phyloP scores from a whole-genome alignment of 2,329 filamentous ascomycete species.

The Bipolaris zeicola region DNA sequence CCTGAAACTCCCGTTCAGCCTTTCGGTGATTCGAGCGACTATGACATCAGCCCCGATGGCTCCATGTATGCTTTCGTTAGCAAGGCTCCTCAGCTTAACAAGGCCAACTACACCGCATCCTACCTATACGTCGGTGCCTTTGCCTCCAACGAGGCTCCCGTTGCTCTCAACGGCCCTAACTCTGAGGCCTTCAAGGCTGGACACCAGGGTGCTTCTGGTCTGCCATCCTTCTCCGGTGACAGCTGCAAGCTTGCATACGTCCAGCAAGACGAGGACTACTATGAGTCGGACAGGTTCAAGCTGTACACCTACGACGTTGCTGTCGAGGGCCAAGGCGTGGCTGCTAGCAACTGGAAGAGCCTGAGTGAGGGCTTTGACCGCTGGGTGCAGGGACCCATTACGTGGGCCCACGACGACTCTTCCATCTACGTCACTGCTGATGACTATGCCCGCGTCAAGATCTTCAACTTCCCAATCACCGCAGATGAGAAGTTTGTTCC shows the following conservation, averaged over 20 bases:
- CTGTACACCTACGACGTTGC: slow-evolving; percentile 43
- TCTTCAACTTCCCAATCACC: slow-evolving; percentile 67
- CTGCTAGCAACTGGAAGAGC: slow-evolving; percentile 39
- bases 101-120: slow-evolving; percentile 77
- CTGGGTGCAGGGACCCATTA: slow-evolving; percentile 34
- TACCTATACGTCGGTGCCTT: slow-evolving; percentile 78
- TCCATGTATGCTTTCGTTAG: slow-evolving; percentile 69
- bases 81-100: slow-evolving; percentile 73
- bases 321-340: slow-evolving; percentile 23
- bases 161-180: slow-evolving; percentile 43
- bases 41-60: slow-evolving; percentile 71
- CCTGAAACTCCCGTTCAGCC: slow-evolving; percentile 73
- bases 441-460: slow-evolving; percentile 43
- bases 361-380: slow-evolving; percentile 40
- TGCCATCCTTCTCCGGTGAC: slow-evolving; percentile 75
- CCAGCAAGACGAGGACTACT: slow-evolving; percentile 66
- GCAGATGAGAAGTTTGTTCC: slow-evolving; percentile 56
- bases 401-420: slow-evolving; percentile 40
- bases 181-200: slow-evolving; percentile 39
- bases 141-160: slow-evolving; percentile 57
- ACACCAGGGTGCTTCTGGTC: slow-evolving; percentile 68
- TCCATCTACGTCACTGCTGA: slow-evolving; percentile 44
- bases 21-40: slow-evolving; percentile 78
- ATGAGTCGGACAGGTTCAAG: slow-evolving; percentile 80
- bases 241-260: slow-evolving; percentile 78